Evolutionary conservation across 495 filamentous ascomycete species (phyloP).

Genomic region (Penicillium waksmanii): DNA sequence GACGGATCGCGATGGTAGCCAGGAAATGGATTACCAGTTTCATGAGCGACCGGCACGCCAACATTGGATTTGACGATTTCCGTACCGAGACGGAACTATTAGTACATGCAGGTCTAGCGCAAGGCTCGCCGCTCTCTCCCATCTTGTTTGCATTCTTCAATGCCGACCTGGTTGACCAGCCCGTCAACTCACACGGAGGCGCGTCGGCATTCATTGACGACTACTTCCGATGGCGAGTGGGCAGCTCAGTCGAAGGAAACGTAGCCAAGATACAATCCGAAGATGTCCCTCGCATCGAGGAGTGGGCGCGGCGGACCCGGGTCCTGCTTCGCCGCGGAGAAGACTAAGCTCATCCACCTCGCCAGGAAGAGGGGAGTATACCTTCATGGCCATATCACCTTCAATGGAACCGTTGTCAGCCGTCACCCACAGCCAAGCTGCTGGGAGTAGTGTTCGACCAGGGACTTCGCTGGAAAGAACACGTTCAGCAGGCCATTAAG

Average conservation of each 20-base stretch:
- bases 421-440: slow-evolving; percentile 23
- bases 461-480: slow-evolving; percentile 27
- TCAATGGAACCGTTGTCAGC: slow-evolving; percentile 14
- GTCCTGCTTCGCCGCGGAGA: not conserved
- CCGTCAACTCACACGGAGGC: not conserved
- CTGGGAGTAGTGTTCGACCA: slow-evolving; percentile 29
- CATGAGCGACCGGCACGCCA: slow-evolving; percentile 9
- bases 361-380: not conserved
- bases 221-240: not conserved
- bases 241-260: not conserved
- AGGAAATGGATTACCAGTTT: slow-evolving; percentile 26
- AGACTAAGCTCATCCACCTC: not conserved
- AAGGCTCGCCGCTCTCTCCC: slow-evolving; percentile 32
- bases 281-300: not conserved
- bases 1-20: slow-evolving; percentile 20
- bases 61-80: slow-evolving; percentile 34
- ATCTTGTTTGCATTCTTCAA: slow-evolving; percentile 38
- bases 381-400: not conserved
- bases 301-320: not conserved
- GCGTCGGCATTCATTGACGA: too few species aligned
- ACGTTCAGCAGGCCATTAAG: slow-evolving; percentile 29
- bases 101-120: slow-evolving; percentile 29
- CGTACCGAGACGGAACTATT: slow-evolving; percentile 6
- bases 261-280: not conserved
- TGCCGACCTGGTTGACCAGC: not conserved